phyloP scores from a whole-genome alignment of 2,329 filamentous ascomycete species.

The Colletotrichum costaricense region DNA sequence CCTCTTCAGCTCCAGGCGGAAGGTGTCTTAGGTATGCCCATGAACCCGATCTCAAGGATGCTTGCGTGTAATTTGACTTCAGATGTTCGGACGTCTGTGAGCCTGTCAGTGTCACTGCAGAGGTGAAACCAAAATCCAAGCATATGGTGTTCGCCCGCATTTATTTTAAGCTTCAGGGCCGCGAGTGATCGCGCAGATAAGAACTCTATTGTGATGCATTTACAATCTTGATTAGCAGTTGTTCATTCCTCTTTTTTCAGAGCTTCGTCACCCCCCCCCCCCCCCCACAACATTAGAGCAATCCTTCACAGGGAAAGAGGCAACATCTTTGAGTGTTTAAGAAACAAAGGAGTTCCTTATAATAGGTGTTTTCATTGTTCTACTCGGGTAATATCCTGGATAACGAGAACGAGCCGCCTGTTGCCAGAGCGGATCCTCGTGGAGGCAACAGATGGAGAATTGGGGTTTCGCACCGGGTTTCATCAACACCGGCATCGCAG shows the following conservation, averaged over 20 bases:
- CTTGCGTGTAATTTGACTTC: not conserved
- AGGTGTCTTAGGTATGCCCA: not conserved
- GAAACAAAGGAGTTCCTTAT: not conserved
- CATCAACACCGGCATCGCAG: conserved; percentile 12
- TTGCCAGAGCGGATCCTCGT: not conserved
- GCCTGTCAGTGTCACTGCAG: conserved; percentile 9
- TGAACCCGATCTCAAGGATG: not conserved
- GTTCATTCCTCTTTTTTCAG: too few species aligned
- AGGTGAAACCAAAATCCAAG: not conserved
- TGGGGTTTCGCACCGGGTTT: conserved; percentile 30
- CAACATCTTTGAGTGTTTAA: not conserved
- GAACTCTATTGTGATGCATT: not conserved
- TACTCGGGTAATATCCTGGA: not conserved
- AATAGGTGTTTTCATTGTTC: not conserved
- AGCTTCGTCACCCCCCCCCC: too few species aligned
- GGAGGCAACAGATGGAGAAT: not conserved
- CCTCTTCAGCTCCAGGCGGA: not conserved
- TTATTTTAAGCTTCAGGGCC: conserved; percentile 4
- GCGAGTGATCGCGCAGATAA: not conserved
- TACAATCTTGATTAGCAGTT: rapidly evolving
- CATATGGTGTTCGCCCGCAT: not conserved
- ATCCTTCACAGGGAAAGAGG: too few species aligned
- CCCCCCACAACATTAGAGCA: not conserved
- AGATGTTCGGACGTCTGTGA: conserved; percentile 10
- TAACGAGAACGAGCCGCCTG: conserved; percentile 1